Evolutionary conservation across 495 filamentous ascomycete genomes (phyloP).

Genomic region (Penicillium alfredii): DNA sequence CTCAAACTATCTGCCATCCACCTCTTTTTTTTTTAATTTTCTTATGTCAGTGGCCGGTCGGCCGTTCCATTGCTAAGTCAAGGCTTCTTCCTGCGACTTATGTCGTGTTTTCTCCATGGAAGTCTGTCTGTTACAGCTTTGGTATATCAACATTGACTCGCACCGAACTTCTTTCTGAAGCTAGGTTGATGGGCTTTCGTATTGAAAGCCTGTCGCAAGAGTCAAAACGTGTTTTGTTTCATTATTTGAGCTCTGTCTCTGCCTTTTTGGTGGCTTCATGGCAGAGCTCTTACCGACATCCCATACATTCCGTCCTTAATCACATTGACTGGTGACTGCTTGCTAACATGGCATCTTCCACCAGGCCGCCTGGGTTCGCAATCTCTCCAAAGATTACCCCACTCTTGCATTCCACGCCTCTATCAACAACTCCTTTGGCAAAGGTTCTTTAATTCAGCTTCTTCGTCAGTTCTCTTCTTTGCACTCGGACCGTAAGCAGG

Average conservation of each 20-base stretch:
- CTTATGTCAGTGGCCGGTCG: slow-evolving; percentile 8
- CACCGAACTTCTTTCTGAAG: slow-evolving; percentile 55
- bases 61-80: slow-evolving; percentile 84
- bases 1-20: slow-evolving; percentile 7
- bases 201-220: slow-evolving; percentile 61
- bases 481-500: slow-evolving; percentile 86
- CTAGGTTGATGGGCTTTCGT: slow-evolving; percentile 72
- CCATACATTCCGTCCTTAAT: slow-evolving; percentile 69
- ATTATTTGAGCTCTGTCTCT: slow-evolving; percentile 79
- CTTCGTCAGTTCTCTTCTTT: slow-evolving; percentile 89
- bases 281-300: slow-evolving; percentile 96
- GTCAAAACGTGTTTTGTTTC: slow-evolving; percentile 64
- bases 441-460: slow-evolving; percentile 70
- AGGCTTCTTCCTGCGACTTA: slow-evolving; percentile 64
- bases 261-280: slow-evolving; percentile 46
- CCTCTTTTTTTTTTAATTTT: slow-evolving; percentile 14
- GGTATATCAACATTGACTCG: slow-evolving; percentile 82
- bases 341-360: slow-evolving; percentile 36
- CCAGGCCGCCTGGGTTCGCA: slow-evolving; percentile 80
- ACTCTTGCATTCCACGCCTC: slow-evolving; percentile 90
- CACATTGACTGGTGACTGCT: slow-evolving; percentile 15
- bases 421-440: slow-evolving; percentile 88
- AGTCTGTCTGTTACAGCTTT: slow-evolving; percentile 95
- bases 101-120: slow-evolving; percentile 54
- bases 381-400: slow-evolving; percentile 77